Conservation (phyloP, 805 yeast genomes). For the Jamesozyma lodderae region DNA sequence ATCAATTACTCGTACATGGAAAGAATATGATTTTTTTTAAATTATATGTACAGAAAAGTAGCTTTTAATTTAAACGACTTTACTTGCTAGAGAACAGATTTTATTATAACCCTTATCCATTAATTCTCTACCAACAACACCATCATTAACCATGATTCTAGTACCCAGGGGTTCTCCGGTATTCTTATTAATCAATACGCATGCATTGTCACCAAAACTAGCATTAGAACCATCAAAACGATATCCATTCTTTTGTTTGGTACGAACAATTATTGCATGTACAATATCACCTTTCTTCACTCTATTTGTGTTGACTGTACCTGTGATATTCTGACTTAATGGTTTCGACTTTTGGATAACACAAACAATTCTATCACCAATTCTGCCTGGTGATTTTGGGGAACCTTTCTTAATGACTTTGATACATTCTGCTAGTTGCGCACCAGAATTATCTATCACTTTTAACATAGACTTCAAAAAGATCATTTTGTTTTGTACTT, state of each 20-base stretch:
- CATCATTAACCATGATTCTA: slow-evolving; percentile 47
- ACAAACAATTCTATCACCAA: slow-evolving; percentile 89
- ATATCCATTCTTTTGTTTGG: slow-evolving; percentile 60
- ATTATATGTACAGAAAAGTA: no score
- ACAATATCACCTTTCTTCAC: slow-evolving; percentile 94
- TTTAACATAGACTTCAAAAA: slow-evolving; percentile 80
- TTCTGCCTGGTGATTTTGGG: slow-evolving; percentile 70
- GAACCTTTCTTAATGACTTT: slow-evolving; percentile 79
- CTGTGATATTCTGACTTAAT: slow-evolving; percentile 57
- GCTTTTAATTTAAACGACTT: slow-evolving; percentile 41
- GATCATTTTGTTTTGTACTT: slow-evolving; percentile 53
- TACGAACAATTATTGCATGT: slow-evolving; percentile 91
- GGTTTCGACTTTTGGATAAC: slow-evolving; percentile 91
- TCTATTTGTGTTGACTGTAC: slow-evolving; percentile 64
- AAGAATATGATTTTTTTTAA: no score
- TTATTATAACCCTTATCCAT: slow-evolving; percentile 76
- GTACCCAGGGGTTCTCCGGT: slow-evolving; percentile 89
- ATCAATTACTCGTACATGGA: no score
- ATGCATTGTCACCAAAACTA: slow-evolving; percentile 92
- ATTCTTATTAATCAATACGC: slow-evolving; percentile 86
- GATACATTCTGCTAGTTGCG: slow-evolving; percentile 89
- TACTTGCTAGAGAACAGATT: slow-evolving; percentile 85
- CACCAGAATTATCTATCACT: slow-evolving; percentile 94
- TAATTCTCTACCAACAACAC: slow-evolving; percentile 83
- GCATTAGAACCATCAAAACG: slow-evolving; percentile 84